These are phyloP conservation scores for Coemansia sp. DNA, from an alignment of 192 early-diverging fungal species.

Conservation along the genomic window DNA sequence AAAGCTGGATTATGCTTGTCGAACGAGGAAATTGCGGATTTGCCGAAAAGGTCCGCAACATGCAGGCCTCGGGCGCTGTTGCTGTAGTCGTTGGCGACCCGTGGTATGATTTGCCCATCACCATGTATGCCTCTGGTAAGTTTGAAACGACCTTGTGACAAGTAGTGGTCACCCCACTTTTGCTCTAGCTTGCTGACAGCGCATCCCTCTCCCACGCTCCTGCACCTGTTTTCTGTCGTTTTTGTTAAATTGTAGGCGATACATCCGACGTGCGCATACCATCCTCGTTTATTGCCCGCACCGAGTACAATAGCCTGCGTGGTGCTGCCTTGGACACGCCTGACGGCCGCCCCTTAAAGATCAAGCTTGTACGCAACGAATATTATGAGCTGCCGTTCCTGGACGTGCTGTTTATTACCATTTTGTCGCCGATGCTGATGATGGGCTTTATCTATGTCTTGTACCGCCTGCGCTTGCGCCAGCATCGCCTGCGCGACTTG, in stretches of 20 bases:
- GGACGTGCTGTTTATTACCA: slow-evolving; percentile 77
- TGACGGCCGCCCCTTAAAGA: slow-evolving; percentile 11
- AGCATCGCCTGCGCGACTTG: slow-evolving; percentile 67
- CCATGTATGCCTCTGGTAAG: slow-evolving; percentile 68
- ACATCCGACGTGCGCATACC: slow-evolving; percentile 85
- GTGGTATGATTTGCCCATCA: slow-evolving; percentile 69
- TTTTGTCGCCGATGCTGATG: slow-evolving; percentile 78
- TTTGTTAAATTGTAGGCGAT: slow-evolving; percentile 58
- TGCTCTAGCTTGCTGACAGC: not conserved
- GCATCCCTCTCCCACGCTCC: not conserved
- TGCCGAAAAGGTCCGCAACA: slow-evolving; percentile 83
- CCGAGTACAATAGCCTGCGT: slow-evolving; percentile 63
- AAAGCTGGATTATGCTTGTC: slow-evolving; percentile 80
- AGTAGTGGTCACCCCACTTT: no score
- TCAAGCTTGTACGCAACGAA: slow-evolving; percentile 51
- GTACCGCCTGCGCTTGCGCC: slow-evolving; percentile 70
- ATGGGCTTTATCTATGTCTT: slow-evolving; percentile 71
- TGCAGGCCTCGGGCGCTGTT: slow-evolving; percentile 80
- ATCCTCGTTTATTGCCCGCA: slow-evolving; percentile 77
- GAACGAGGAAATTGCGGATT: slow-evolving; percentile 87
- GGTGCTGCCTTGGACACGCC: slow-evolving; percentile 19
- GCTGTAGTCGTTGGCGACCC: slow-evolving; percentile 88
- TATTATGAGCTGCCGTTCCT: slow-evolving; percentile 64
- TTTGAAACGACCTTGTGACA: not conserved
- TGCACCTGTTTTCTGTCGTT: not conserved